These are phyloP conservation scores for Zalaria sp. DNA, from an alignment of 2,329 filamentous ascomycete genomes.

Conservation along the genomic window DNA sequence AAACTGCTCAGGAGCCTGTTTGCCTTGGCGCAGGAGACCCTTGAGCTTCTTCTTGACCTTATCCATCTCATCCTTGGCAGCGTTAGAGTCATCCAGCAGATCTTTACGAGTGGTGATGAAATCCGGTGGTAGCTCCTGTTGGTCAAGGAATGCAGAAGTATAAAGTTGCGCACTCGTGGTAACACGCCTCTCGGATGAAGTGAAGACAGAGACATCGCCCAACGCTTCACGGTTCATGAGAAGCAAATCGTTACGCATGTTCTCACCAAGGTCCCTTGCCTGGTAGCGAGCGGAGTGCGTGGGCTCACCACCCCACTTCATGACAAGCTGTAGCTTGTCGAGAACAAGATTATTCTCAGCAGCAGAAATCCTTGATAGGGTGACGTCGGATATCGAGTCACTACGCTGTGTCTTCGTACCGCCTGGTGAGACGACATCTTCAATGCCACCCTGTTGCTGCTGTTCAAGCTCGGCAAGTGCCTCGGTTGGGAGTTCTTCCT, in stretches of 20 bases:
- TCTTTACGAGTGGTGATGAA: slow-evolving; percentile 89
- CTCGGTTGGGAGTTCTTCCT: slow-evolving; percentile 37
- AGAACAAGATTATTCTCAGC: slow-evolving; percentile 85
- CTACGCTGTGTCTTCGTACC: slow-evolving; percentile 43
- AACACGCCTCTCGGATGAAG: slow-evolving; percentile 86
- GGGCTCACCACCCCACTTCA: slow-evolving; percentile 98
- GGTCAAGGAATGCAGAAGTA: slow-evolving; percentile 74
- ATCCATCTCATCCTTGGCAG: slow-evolving; percentile 98
- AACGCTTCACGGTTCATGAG: slow-evolving; percentile 85
- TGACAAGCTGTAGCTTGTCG: slow-evolving; percentile 92
- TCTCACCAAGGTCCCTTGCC: slow-evolving; percentile 84
- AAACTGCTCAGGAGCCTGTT: slow-evolving; percentile 85
- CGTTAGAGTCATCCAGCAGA: slow-evolving; percentile 90
- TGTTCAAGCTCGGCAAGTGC: slow-evolving; percentile 7
- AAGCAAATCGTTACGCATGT: slow-evolving; percentile 88
- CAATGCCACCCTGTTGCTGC: slow-evolving; percentile 4
- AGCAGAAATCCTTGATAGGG: slow-evolving; percentile 85
- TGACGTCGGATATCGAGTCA: slow-evolving; percentile 79
- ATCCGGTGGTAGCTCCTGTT: slow-evolving; percentile 71
- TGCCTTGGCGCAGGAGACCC: slow-evolving; percentile 78
- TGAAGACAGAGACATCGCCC: slow-evolving; percentile 88
- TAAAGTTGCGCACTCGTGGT: slow-evolving; percentile 96
- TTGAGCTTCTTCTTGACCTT: slow-evolving; percentile 99
- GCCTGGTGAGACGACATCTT: slow-evolving; percentile 14
- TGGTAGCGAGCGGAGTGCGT: slow-evolving; percentile 96